Percentiles rank a stretch among this genome's conserved stretches.
Conservation (phyloP, 2,329 filamentous ascomycete species). For the Pestalotiopsis sp. region DNA sequence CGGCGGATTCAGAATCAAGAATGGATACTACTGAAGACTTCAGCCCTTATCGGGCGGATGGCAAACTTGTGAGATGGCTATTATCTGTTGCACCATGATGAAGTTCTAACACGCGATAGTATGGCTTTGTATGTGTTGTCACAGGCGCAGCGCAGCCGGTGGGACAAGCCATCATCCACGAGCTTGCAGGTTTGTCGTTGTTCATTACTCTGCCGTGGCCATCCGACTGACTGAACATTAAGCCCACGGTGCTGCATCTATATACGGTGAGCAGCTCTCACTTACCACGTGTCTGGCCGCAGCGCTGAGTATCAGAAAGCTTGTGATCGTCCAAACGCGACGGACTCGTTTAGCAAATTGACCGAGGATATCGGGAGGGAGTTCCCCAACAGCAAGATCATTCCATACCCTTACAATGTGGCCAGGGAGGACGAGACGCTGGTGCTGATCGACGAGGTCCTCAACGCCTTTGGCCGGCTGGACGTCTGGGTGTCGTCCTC, state of each 20-base stretch:
- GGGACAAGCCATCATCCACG: conserved; percentile 59
- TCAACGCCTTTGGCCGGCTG: conserved; percentile 60
- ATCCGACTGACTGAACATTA: background rate
- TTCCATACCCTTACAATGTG: conserved; percentile 61
- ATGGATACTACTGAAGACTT: conserved; percentile 24
- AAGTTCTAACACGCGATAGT: conserved; percentile 36
- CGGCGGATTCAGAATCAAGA: background rate
- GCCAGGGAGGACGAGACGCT: conserved; percentile 63
- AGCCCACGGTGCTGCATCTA: conserved; percentile 66
- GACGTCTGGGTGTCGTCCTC: conserved; percentile 64
- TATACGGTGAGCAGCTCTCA: conserved; percentile 47
- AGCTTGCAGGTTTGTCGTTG: conserved; percentile 51
- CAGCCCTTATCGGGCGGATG: conserved; percentile 22
- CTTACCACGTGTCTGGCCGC: background rate
- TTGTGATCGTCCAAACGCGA: conserved; percentile 46
- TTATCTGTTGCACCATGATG: background rate
- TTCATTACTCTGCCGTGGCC: background rate
- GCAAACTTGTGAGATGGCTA: conserved; percentile 26
- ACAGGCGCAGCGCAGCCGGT: conserved; percentile 63
- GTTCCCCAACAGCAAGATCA: conserved; percentile 59
- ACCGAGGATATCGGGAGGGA: conserved; percentile 41
- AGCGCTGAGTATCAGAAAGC: conserved; percentile 34
- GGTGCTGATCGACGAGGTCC: conserved; percentile 61
- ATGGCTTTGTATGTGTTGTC: conserved; percentile 67
- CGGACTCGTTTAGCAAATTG: conserved; percentile 40